A percentile compares a stretch with the other conserved stretches of the same genome.
Conservation (phyloP, 495 filamentous ascomycete genomes). For the Aspergillus saccharolyticus region DNA sequence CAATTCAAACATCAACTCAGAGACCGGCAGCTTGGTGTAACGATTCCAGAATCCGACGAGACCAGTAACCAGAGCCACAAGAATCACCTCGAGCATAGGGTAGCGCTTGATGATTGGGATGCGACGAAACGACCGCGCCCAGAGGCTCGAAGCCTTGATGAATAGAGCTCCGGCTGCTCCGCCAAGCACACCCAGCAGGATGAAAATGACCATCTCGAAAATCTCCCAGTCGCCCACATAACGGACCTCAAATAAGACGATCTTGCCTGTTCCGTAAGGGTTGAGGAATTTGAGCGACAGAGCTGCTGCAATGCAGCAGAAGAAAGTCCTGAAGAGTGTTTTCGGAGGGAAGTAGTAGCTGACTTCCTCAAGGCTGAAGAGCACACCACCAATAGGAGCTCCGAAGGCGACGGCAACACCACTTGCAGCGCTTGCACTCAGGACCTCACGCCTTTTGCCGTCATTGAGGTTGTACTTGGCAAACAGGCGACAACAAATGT, state of each 20-base stretch:
- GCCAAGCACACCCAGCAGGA: conserved; percentile 77
- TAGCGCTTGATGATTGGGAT: conserved; percentile 74
- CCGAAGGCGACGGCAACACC: conserved; percentile 95
- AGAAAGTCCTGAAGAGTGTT: conserved; percentile 95
- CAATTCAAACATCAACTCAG: conserved; percentile 85
- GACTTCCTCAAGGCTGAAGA: conserved; percentile 94
- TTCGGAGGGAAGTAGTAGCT: conserved; percentile 98
- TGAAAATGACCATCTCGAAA: conserved; percentile 84
- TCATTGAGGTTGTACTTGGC: conserved; percentile 92
- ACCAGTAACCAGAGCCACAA: conserved; percentile 84
- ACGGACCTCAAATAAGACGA: conserved; percentile 91
- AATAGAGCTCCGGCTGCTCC: conserved; percentile 84
- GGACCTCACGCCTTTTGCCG: conserved; percentile 81
- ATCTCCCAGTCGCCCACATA: conserved; percentile 92
- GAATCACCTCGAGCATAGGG: conserved; percentile 79
- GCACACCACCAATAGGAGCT: conserved; percentile 84
- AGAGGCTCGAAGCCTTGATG: conserved; percentile 88
- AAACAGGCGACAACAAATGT: conserved; percentile 90
- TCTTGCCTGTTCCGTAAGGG: conserved; percentile 92
- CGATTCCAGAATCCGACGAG: conserved; percentile 88
- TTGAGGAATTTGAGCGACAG: conserved; percentile 90
- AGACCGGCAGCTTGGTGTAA: conserved; percentile 82
- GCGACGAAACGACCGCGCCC: conserved; percentile 84
- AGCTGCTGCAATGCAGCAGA: conserved; percentile 91
- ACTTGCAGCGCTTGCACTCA: conserved; percentile 87